Base-by-base conservation (phyloP, 1,139 yeast species). In the Yamadazyma taylorii region DNA sequence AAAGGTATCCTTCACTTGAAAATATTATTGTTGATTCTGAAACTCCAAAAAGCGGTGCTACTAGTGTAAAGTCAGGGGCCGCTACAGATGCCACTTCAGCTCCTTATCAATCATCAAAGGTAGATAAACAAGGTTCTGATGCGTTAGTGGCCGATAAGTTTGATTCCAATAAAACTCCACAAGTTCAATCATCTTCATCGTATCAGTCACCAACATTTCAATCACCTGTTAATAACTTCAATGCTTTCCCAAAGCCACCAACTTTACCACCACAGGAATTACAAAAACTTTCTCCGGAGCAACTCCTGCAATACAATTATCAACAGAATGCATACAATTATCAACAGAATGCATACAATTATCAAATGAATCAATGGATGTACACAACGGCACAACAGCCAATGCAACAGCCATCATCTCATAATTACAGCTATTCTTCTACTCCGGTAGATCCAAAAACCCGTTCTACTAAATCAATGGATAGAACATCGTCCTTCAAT, bases 1-100 rank as follows among this genome's bases (percentile, higher is more conserved):
- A 65, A 39, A 54, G 75, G 31, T 72, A 60, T 38, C 77, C 77
- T 3, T 66, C 74, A 3, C 54, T 71, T 14, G 76, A 71, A 25
- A 61, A 61, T 19, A 51, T 66, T 22, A 46, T 58, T 24, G 28
- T 14, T 14, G 17, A 25, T 5, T 25, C 28, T 12, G 60, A 50
- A 24, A 47, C 37, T 7, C 41, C 45, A 12, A 40, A 40, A 10
- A 32, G 37, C 5, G 36, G 36, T 5, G 29, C 40, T 23, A 24
- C 27, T 9, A 37, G 40, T 17, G 22, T 34, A 6, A 35, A 34
- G 21, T 33, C 42, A 4, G 12, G 24, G 7, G 24, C 13, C 4
- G 12, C 15, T 13, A 30, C 32, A 6, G 32, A 30, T 4, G 24
- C 32, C n/a, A 30, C 24, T 12, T 19, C 32, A 4, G 32, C 24